A percentile compares a stretch with the other conserved stretches of the same genome.
Conservation (phyloP, 164 flowering plant species). For the Kalanchoe fedtschenkoi region DNA sequence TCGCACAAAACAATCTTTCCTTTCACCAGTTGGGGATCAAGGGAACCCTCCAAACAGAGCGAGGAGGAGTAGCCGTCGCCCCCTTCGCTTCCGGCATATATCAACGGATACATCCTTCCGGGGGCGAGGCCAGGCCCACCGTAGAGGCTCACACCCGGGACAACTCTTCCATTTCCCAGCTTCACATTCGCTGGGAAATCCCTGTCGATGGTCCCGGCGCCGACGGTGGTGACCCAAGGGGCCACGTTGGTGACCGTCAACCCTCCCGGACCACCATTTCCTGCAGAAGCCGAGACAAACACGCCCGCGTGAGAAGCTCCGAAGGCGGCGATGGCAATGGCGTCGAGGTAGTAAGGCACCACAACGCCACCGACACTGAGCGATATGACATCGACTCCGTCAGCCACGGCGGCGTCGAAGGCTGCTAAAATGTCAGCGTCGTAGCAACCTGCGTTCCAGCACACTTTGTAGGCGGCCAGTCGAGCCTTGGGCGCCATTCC, state of each 20-base stretch:
- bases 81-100: constrained; percentile 65
- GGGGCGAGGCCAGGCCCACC: constrained; percentile 56
- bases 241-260: constrained; percentile 80
- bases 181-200: constrained; percentile 75
- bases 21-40: constrained; percentile 46
- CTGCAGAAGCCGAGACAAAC: constrained; percentile 89
- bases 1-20: constrained; percentile 90
- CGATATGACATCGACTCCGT: constrained; percentile 82
- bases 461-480: constrained; percentile 83
- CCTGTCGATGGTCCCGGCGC: constrained; percentile 81
- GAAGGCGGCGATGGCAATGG: constrained; percentile 77
- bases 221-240: constrained; percentile 92
- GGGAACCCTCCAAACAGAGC: constrained; percentile 71
- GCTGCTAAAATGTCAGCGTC: constrained; percentile 91
- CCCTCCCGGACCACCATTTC: constrained; percentile 90
- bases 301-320: constrained; percentile 62
- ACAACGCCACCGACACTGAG: constrained; percentile 85
- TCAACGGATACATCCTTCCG: constrained; percentile 43
- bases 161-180: constrained; percentile 55
- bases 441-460: constrained; percentile 83
- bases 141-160: constrained; percentile 64
- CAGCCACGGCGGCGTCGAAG: constrained; percentile 75
- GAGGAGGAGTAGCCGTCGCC: constrained; percentile 81
- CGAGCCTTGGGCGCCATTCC: constrained; percentile 98
- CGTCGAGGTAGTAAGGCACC: constrained; percentile 72